Evolutionary conservation across 2,329 filamentous ascomycete species (phyloP), one percentile per base, ranked within the genome.

Genomic region (Calonectria leucothoes): DNA sequence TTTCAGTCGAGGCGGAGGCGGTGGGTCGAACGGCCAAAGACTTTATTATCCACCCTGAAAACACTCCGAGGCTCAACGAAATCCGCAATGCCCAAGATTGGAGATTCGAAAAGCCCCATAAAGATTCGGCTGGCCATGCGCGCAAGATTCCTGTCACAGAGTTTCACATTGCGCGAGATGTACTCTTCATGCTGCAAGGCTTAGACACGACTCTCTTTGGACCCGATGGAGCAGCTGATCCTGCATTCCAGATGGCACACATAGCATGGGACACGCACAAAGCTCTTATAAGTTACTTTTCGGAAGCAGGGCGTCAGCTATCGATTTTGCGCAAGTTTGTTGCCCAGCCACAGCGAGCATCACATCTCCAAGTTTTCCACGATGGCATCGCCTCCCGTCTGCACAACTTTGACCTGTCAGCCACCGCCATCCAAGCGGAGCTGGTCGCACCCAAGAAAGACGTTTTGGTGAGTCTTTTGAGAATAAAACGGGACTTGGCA

Each of bases 151-250:
- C 84, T 1, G 86, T 96, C 7, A 91, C 93, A 0, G 96, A 98
- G 81, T 86, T 94, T 1, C 92, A 96, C 75, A 87, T 93, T 14
- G 86, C 96, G 31, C 91, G 95, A 61, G 95, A 98, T 68, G 90
- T 92, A 0, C 86, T 98, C 0, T 96, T 95, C 79, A 97, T 98
- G 94, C 89, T 98, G 0, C 91, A 92, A 68, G 96, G 96, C 0
- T 86, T 97, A 5, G 90, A 92, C 7, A 96, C 94, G 3, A 93
- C 92, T 2, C 81, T 98, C 1, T 98, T 96, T 79, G 85, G 85
- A 70, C 27, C 77, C 4, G 80, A 87, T 63, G 86, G 85, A 17
- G 76, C 82, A 8, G 86, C 86, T 0, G 81, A 84, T 2, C 79
- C 84, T 5, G 78, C 78, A 1, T 90, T 87, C 68, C 87, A 90